Evolutionary conservation across 2,329 filamentous ascomycete species (phyloP), one percentile per base, ranked within the genome.

Genomic region (Cladosporium sp.): DNA sequence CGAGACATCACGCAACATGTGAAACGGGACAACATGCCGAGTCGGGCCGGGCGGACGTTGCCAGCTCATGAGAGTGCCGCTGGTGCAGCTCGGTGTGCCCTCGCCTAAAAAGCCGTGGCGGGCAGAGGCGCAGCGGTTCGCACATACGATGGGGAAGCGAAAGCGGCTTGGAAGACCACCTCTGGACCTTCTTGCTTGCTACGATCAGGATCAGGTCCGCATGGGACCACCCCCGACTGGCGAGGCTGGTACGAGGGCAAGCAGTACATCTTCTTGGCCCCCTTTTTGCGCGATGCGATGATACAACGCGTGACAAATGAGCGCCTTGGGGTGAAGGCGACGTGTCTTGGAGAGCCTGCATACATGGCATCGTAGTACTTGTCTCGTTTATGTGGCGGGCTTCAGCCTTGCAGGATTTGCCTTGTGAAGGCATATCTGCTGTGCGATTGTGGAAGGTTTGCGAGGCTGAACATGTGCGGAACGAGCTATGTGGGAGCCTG

Each of bases 371-470:
- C n/a, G 26, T 28, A 51, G 23, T 51, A 51, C 48, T 51, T 28
- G 23, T n/a, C 14, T 21, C 16, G 48, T 28, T 51, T 51, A 51
- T 13, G 48, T 51, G 54, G n/a, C 34, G 21, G 21, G 21, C 32
- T 48, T 60, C 58, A 60, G 58, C 58, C 58, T 60, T 60, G 58
- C 39, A 60, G 58, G 58, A 60, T 48, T 43, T 49, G 39, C 39
- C 36, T 57, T 57, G 32, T 4, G 4, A 28, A 28, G 28, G 28
- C 28, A 21, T 30, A 16, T 43, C 8, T 26, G 58, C 46, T n/a
- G 21, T 49, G 58, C 28, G 43, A 61, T 30, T 30, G 26, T 51
- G 46, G 23, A 30, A 46, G 26, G 39, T 60, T 34, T 30, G 21
- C 34, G 30, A 61, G 46, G 46, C 58, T 51, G 28, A 48, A 58